These are phyloP conservation scores for Effrenium voratum DNA, from an alignment of 73 alveolate genomes.

Conservation along the genomic window DNA sequence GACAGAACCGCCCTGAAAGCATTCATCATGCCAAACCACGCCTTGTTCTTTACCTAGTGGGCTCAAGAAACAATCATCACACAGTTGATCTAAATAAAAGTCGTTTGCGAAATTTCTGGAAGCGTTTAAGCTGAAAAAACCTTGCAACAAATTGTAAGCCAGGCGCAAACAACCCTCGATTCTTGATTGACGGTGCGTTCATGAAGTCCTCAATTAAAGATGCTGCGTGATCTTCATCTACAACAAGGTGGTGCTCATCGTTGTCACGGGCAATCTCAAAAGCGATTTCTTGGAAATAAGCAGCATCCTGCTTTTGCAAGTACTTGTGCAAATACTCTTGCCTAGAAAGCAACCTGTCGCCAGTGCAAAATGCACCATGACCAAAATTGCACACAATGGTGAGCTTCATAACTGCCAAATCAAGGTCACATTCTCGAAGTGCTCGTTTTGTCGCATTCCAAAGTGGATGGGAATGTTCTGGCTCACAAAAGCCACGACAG, in stretches of 20 bases:
- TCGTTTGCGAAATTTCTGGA: too few species aligned
- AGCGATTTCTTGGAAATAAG: not conserved
- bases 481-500: not conserved
- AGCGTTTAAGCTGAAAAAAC: too few species aligned
- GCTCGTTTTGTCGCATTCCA: not conserved
- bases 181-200: not conserved
- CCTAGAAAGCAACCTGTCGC: not conserved
- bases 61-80: too few species aligned
- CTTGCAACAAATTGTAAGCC: too few species aligned
- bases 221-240: not conserved
- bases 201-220: not conserved
- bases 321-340: not conserved
- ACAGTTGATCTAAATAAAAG: too few species aligned
- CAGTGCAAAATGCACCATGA: not conserved
- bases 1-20: not conserved
- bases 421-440: not conserved
- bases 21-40: not conserved
- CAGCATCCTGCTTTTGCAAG: not conserved
- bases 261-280: not conserved
- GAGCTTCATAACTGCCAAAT: not conserved
- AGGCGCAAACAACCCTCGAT: not conserved
- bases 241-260: not conserved
- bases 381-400: not conserved
- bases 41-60: not conserved
- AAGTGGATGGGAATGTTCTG: too few species aligned